Base-by-base conservation (phyloP, 1,139 yeast genomes). In the Protomyces inouyei region DNA sequence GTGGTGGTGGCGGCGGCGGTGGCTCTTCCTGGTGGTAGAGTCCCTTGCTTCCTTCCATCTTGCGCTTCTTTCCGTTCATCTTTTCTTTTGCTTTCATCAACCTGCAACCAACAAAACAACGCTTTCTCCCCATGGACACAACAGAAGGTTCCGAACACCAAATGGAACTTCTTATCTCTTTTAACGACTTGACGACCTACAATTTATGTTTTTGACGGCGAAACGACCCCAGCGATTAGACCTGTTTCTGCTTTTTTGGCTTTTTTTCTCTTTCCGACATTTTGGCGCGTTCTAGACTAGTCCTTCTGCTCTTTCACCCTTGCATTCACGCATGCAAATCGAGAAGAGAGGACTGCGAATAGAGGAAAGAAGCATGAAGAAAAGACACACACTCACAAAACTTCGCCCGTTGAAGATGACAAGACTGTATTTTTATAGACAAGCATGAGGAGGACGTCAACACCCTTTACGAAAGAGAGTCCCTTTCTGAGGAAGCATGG, bases 11-110 rank as follows among this genome's bases (percentile, higher is more conserved):
- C 64, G 70, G 67, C 66, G 71, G 70, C 69, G 74, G 77, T 71
- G 71, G 73, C 65, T 72, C 64, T 59, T 65, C 69, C 65, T 73
- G 75, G 75, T 73, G 75, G 75, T 73, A 73, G 70, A 61, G 21
- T 43, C 18, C 25, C 46, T 3, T 18, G n/a, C 16, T 43, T 18
- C 10, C 48, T 18, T 16, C 23, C 23, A 14, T 9, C 16, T n/a
- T 21, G 14, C 48, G 25, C 25, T 43, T 18, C 12, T 10, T 16
- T 43, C 25, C 12, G 25, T 43, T 43, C 12, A n/a, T 10, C 48
- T 43, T 43, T 43, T 21, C 25, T 10, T 43, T 21, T 10, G 48
- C 43, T 37, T 37, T 12, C 43, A 37, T 6, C 43, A 37, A 12
- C 14, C 16, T 37, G 16, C 43, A 37, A 37, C 14, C 43, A 5